Conservation (phyloP, 495 filamentous ascomycete species). For the Hamigera avellanea region DNA sequence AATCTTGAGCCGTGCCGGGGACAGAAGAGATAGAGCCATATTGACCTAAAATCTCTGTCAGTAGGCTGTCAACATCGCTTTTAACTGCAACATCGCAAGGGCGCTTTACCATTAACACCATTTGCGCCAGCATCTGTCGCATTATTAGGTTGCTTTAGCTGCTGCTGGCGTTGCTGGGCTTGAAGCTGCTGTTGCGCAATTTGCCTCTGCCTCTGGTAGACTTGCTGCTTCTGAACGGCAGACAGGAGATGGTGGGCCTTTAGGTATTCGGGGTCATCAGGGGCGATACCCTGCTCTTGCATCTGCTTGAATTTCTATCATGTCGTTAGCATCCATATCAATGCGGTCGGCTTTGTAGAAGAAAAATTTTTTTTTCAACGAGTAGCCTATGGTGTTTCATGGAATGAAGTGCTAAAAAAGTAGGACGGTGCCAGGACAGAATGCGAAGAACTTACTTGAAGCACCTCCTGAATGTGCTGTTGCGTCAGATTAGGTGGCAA, state of each 20-base stretch:
- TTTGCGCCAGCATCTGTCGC: constrained; percentile 24
- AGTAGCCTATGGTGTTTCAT: no score
- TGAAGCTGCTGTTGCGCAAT: constrained; percentile 34
- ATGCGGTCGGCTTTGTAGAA: no score
- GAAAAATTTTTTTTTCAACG: no score
- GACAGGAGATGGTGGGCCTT: constrained; percentile 58
- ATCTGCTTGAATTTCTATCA: constrained; percentile 69
- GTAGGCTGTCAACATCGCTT: background rate
- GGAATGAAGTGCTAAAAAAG: no score
- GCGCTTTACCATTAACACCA: constrained; percentile 38
- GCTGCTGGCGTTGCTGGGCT: constrained; percentile 36
- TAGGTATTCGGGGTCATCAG: constrained; percentile 68
- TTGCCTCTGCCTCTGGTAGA: constrained; percentile 35
- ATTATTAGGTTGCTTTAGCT: constrained; percentile 35
- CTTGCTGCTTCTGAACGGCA: constrained; percentile 51
- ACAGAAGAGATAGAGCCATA: constrained; percentile 36
- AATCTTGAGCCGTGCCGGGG: constrained; percentile 19
- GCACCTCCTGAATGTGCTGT: constrained; percentile 51
- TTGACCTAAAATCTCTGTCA: constrained; percentile 14
- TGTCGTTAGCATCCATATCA: constrained; percentile 16
- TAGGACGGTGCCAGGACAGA: background rate
- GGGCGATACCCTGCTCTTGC: constrained; percentile 61
- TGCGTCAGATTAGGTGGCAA: constrained; percentile 45
- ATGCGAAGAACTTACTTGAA: constrained; percentile 4
- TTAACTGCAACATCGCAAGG: background rate